These are phyloP conservation scores for Pseudomonodictys pantanalensis DNA, from an alignment of 495 filamentous ascomycete genomes.

Conservation along the genomic window DNA sequence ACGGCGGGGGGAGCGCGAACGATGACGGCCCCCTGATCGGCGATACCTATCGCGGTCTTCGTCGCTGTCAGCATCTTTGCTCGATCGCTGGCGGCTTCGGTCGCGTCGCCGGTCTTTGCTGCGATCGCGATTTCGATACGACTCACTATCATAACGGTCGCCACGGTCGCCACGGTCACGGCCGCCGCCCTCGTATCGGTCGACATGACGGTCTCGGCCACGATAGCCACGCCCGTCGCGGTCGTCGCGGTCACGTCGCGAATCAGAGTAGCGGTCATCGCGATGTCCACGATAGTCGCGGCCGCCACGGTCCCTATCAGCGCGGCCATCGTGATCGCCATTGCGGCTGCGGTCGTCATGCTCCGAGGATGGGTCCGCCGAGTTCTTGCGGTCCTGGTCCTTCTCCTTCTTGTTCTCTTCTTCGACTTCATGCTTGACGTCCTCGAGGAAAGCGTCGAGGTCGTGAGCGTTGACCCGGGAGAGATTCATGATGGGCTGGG, in stretches of 20 bases:
- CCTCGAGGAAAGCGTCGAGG: too few relatives aligned
- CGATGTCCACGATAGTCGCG: constrained; percentile 3
- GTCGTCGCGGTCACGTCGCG: constrained; percentile 47
- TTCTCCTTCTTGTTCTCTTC: background rate
- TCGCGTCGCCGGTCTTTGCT: constrained; percentile 57
- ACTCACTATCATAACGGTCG: background rate
- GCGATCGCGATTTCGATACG: constrained; percentile 74
- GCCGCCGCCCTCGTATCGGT: constrained; percentile 9
- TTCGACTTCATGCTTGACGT: too few relatives aligned
- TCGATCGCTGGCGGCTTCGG: constrained; percentile 6
- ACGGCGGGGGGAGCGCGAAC: constrained; percentile 73
- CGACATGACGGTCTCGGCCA: background rate
- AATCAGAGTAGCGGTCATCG: background rate
- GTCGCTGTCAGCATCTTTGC: constrained; percentile 26
- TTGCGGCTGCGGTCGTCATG: background rate
- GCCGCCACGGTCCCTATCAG: background rate
- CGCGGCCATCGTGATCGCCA: background rate
- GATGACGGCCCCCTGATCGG: constrained; percentile 59
- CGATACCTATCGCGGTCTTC: constrained; percentile 64
- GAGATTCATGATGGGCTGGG: too few relatives aligned
- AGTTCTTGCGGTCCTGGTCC: too few relatives aligned
- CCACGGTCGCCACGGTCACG: constrained; percentile 55
- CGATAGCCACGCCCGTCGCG: constrained; percentile 64
- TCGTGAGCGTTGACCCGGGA: too few relatives aligned
- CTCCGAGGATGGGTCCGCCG: too few relatives aligned